Evolutionary conservation across 345 rosid species (phyloP).

Genomic region (Cardamine occulta): DNA sequence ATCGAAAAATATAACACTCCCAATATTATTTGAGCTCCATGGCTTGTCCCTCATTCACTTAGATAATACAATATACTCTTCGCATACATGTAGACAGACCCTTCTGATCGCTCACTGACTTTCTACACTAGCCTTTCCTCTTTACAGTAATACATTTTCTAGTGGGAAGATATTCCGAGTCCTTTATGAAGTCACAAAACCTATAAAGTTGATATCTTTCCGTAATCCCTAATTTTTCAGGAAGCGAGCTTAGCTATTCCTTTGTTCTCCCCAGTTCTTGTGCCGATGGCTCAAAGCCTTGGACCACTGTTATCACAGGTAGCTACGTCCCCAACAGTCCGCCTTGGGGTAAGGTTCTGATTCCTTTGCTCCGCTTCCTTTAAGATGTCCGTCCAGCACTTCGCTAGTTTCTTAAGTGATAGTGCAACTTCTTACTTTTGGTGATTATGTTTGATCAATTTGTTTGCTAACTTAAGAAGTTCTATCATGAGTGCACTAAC

Average conservation of each 20-base stretch:
- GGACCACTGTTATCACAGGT: constrained; percentile 88
- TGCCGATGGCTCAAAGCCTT: constrained; percentile 89
- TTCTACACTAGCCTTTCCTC: neutral
- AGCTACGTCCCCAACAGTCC: constrained; percentile 74
- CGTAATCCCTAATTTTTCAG: constrained; percentile 49
- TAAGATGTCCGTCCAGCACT: neutral
- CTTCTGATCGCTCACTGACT: constrained; percentile 14
- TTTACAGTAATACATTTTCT: neutral
- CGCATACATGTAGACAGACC: neutral
- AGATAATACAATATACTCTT: neutral
- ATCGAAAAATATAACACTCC: neutral
- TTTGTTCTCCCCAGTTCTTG: constrained; percentile 92
- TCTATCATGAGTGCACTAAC: neutral
- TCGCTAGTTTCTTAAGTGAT: neutral
- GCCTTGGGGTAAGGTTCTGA: constrained; percentile 71
- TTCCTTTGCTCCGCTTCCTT: constrained; percentile 19
- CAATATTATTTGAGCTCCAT: neutral
- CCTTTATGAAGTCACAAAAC: neutral
- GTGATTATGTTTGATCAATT: constrained; percentile 1
- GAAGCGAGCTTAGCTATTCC: constrained; percentile 92
- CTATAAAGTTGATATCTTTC: constrained; percentile 9
- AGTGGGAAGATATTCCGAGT: neutral
- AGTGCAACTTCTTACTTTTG: constrained; percentile 3
- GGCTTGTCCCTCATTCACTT: neutral
- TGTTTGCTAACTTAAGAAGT: constrained; percentile 9